phyloP scores from a whole-genome alignment of 2,329 filamentous ascomycete genomes.

The Talaromyces marneffei region DNA sequence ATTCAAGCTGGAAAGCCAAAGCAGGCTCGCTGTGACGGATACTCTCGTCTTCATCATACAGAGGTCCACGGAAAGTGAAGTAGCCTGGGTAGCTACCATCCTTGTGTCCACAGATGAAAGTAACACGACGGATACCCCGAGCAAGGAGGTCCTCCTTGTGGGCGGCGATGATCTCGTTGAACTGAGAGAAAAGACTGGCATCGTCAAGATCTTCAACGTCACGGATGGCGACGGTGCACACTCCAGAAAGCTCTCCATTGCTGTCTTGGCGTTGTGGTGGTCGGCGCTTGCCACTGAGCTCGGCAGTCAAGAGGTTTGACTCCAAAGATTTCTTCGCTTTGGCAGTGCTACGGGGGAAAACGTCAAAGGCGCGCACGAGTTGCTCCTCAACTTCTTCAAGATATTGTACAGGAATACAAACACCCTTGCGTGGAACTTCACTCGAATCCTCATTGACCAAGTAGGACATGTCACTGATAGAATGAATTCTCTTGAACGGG shows the following conservation, averaged over 20 bases:
- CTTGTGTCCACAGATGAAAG: constrained; percentile 91
- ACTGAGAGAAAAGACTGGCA: constrained; percentile 69
- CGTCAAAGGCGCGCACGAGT: constrained; percentile 75
- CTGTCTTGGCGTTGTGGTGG: constrained; percentile 50
- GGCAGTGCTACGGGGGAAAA: constrained; percentile 58
- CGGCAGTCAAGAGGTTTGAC: constrained; percentile 57
- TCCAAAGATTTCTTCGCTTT: constrained; percentile 54
- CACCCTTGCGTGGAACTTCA: constrained; percentile 83
- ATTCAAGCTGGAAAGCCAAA: constrained; percentile 95
- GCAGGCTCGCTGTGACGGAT: constrained; percentile 97
- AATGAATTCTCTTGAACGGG: constrained; percentile 76
- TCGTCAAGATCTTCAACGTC: constrained; percentile 82
- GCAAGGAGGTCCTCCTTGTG: constrained; percentile 78
- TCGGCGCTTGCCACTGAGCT: constrained; percentile 68
- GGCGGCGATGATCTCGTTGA: constrained; percentile 68
- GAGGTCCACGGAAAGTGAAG: constrained; percentile 94
- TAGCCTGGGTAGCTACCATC: constrained; percentile 94
- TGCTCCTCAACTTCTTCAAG: constrained; percentile 90
- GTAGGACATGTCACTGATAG: constrained; percentile 95
- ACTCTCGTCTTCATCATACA: constrained; percentile 83
- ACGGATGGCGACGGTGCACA: constrained; percentile 85
- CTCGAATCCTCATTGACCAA: constrained; percentile 61
- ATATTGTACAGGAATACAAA: constrained; percentile 88
- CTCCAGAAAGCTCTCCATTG: constrained; percentile 77
- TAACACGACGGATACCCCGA: constrained; percentile 79